phyloP scores from a whole-genome alignment of 805 yeast genomes.

The Starmerella sirachaensis region DNA sequence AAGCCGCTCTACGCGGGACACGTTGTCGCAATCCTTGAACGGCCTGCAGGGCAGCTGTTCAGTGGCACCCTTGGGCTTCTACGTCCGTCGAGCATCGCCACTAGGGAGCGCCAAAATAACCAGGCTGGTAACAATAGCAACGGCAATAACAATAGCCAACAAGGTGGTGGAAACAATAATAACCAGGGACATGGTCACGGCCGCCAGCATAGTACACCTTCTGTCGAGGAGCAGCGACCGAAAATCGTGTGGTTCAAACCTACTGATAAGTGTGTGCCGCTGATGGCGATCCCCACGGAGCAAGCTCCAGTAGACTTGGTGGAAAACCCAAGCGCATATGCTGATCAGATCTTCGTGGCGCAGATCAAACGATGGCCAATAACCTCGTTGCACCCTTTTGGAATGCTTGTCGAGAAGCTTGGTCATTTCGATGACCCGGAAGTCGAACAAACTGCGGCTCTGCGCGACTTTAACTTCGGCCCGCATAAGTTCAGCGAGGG shows the following conservation, averaged over 20 bases:
- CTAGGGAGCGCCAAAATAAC: slow-evolving; percentile 51
- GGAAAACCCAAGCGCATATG: slow-evolving; percentile 75
- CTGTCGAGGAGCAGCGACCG: slow-evolving; percentile 38
- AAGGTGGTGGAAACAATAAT: slow-evolving; percentile 7
- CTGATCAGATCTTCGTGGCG: slow-evolving; percentile 77
- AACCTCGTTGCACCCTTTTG: slow-evolving; percentile 95
- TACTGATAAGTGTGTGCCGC: slow-evolving; percentile 92
- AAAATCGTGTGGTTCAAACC: slow-evolving; percentile 99
- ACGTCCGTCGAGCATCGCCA: slow-evolving; percentile 91
- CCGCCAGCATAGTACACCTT: not conserved
- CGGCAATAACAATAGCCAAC: not conserved
- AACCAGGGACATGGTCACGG: not conserved
- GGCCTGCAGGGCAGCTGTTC: slow-evolving; percentile 93
- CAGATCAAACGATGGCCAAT: slow-evolving; percentile 98
- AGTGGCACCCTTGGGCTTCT: slow-evolving; percentile 87
- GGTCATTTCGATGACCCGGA: slow-evolving; percentile 67
- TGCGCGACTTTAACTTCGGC: slow-evolving; percentile 50
- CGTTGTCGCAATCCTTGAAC: slow-evolving; percentile 93
- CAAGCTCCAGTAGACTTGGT: slow-evolving; percentile 95
- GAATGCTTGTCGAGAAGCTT: slow-evolving; percentile 75
- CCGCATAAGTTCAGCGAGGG: slow-evolving; percentile 34
- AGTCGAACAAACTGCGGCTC: slow-evolving; percentile 76
- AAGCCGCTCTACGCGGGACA: slow-evolving; percentile 96
- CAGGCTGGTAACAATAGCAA: slow-evolving; percentile 22
- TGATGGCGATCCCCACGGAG: slow-evolving; percentile 96